phyloP scores from a whole-genome alignment of 1,139 yeast species.

The Candida tetrigidarum region DNA sequence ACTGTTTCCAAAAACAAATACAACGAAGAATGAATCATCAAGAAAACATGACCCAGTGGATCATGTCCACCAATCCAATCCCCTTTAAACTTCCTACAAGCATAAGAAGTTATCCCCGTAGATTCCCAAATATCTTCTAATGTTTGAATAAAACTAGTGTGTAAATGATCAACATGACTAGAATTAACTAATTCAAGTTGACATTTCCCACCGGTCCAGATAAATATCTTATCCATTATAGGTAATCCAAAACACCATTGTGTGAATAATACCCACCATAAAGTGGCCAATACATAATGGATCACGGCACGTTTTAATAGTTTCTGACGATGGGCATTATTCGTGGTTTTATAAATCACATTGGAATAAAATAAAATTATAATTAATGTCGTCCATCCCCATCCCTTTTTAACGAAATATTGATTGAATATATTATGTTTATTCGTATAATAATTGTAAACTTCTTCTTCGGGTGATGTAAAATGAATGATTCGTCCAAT shows the following conservation, averaged over 20 bases:
- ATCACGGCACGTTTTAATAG: slow-evolving; percentile 27
- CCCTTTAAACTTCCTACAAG: slow-evolving; percentile 69
- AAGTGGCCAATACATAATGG: slow-evolving; percentile 56
- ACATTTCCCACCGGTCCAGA: slow-evolving; percentile 85
- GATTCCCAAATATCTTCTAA: slow-evolving; percentile 22
- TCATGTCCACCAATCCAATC: slow-evolving; percentile 94
- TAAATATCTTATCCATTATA: slow-evolving; percentile 83
- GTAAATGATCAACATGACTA: slow-evolving; percentile 1
- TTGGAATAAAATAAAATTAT: slow-evolving; percentile 32
- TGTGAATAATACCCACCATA: slow-evolving; percentile 83
- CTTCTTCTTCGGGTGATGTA: slow-evolving; percentile 39
- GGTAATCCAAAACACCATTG: slow-evolving; percentile 92
- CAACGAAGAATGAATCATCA: slow-evolving; percentile 73
- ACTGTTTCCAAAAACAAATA: slow-evolving; percentile 69
- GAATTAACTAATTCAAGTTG: slow-evolving; percentile 18
- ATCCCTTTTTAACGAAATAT: slow-evolving; percentile 82
- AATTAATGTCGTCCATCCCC: slow-evolving; percentile 83
- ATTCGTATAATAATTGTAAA: slow-evolving; percentile 60
- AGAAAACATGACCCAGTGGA: slow-evolving; percentile 92
- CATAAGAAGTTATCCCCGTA: slow-evolving; percentile 42
- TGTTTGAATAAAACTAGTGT: slow-evolving; percentile 10
- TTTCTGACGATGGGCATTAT: not conserved
- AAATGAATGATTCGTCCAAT: slow-evolving; percentile 38
- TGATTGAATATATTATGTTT: slow-evolving; percentile 71
- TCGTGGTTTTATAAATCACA: slow-evolving; percentile 8